Conservation (phyloP, 179 eudicot species). For the Carnegiea gigantea region DNA sequence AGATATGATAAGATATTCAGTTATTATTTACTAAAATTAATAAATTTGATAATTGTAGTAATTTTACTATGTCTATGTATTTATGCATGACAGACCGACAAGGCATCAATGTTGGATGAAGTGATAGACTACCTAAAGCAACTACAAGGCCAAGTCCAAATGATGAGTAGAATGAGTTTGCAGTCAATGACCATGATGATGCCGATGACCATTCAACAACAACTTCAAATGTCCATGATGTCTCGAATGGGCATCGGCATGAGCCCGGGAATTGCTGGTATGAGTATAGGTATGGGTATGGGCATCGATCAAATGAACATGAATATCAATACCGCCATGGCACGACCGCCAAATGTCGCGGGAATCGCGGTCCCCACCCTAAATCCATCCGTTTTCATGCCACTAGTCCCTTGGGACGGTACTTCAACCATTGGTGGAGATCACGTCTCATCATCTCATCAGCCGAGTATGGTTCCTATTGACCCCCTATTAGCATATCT, state of each 20-base stretch:
- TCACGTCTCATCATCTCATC: slow-evolving; percentile 22
- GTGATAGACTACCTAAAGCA: slow-evolving; percentile 77
- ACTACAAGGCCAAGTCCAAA: slow-evolving; percentile 67
- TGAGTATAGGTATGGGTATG: slow-evolving; percentile 35
- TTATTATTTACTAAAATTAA: not conserved
- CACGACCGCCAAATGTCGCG: slow-evolving; percentile 20
- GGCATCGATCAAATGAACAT: slow-evolving; percentile 53
- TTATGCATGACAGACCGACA: slow-evolving; percentile 51
- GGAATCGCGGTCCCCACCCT: slow-evolving; percentile 29
- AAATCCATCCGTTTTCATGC: slow-evolving; percentile 36
- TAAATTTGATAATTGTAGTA: not conserved
- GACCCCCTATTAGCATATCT: slow-evolving; percentile 54
- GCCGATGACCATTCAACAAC: slow-evolving; percentile 68
- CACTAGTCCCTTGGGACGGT: slow-evolving; percentile 37
- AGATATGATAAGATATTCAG: no score
- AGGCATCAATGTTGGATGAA: slow-evolving; percentile 90
- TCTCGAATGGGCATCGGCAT: slow-evolving; percentile 48
- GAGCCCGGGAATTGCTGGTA: slow-evolving; percentile 43
- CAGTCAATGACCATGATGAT: slow-evolving; percentile 52
- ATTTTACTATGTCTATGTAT: no score
- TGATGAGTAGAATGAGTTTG: slow-evolving; percentile 63
- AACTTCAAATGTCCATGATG: slow-evolving; percentile 80
- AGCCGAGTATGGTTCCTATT: slow-evolving; percentile 19
- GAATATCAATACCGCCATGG: slow-evolving; percentile 28
- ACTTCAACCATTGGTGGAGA: slow-evolving; percentile 24